Evolutionary conservation across 495 filamentous ascomycete genomes (phyloP), one percentile per base, ranked within the genome.

Genomic region (Neurospora sp.): DNA sequence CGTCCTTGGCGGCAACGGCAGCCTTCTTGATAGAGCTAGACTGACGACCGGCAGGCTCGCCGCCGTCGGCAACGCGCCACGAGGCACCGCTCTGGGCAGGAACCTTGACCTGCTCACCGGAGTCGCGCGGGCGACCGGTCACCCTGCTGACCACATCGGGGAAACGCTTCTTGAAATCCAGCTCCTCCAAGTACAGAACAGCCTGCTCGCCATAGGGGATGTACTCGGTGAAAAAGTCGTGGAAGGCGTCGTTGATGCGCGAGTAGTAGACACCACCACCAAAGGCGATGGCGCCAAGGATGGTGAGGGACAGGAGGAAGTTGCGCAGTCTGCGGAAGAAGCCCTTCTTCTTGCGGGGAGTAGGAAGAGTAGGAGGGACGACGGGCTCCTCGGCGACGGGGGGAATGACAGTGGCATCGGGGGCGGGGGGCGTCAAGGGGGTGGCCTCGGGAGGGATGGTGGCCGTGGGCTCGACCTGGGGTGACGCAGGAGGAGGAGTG

Each of bases 221-320:
- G 82, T 96, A 99, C 83, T 97, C 95, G 62, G 96, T 98, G 85
- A 99, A 99, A 85, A 98, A 97, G 80, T 99, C 96, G 81, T 99
- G 96, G 87, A 98, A 98, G 82, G 95, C 97, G 84, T 99, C 96
- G 75, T 91, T 96, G 82, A 94, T 90, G 74, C 97, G 87, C 31
- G 96, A 96, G 79, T 96, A 93, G 84, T 92, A 97, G 70, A 97
- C 89, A 69, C 95, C 93, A 74, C 93, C 94, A 73, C 89, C 95
- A 75, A 97, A 99, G 39, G 90, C 90, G 18, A 96, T 78, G 8
- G 87, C 90, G 46, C 91, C 88, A 10, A 97, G 87, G 40, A 97
- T 80, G 69, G 93, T 83, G 70, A 97, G 78, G 66, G 90, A 90
- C 60, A 93, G 79, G 41, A 97, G 79, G 80, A 93, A 93, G 74